Base-by-base conservation (phyloP, 2,329 filamentous ascomycete genomes). In the Cephalotrichum gorgonifer region DNA sequence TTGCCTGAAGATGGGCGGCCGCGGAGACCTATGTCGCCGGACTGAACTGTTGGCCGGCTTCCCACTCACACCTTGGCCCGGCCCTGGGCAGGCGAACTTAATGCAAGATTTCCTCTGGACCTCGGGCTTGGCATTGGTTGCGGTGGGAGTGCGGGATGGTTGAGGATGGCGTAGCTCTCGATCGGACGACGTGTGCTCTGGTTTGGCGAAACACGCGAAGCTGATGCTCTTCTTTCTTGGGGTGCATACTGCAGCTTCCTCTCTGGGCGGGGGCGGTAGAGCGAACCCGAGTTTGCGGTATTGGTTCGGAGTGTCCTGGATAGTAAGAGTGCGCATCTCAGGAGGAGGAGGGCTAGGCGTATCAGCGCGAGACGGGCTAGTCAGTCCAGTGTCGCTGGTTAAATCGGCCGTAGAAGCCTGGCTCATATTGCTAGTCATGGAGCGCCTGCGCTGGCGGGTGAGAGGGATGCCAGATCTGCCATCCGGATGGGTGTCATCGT, bases 371-470 rank as follows among this genome's bases (percentile, higher is more conserved):
- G 88, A 85, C 39, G 91, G 89, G 59, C 88, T 96, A 17, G 90
- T 95, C 51, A 94, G 70, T 51, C 88, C 90, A 51, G 87, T 93
- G 60, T 96, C 93, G 65, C 90, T 96, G n/a, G 89, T 96, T 50
- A 97, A 74, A 55, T 96, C 91, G 33, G 86, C 86, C 3, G 88
- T 94, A 2, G 90, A 95, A 43, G 86, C 76, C 52, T 85, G 69
- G 67, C 89, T 95, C 56, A 81, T 71, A 60, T 84, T 91, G 71
- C 88, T 94, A 62, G 83, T 85, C 57, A 85, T 82, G 52, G 86
- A 91, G 52, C 81, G 73, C 56, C 75, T 69, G 51, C 76, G 68
- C 30, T 66, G 62, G 22, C 60, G 62, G 48, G 58, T 59, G n/a
- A 58, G 55, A n/a, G n/a, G n/a, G 38, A 66, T 56, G 41, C 64